A percentile compares a stretch with the other conserved stretches of the same genome.
Conservation (phyloP, 208 protist genomes). For the Angomonas desouzai region DNA sequence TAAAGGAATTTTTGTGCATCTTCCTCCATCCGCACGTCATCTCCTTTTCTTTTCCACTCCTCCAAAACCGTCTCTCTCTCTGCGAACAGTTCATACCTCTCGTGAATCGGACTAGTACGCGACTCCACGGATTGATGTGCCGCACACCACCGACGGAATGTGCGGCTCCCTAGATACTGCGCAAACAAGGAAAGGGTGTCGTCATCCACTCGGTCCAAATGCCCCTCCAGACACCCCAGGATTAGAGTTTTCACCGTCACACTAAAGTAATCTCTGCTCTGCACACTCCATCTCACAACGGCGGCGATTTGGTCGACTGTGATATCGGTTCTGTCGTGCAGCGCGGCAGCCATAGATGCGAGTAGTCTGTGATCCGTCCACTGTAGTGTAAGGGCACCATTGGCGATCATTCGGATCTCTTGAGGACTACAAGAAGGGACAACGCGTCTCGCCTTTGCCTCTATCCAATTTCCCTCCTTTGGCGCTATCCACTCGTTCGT, state of each 20-base stretch:
- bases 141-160: not conserved
- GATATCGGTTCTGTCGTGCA: not conserved
- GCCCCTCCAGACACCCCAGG: not conserved
- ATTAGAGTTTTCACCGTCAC: not conserved
- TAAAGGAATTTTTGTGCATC: not conserved
- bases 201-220: not conserved
- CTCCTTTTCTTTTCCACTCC: not conserved
- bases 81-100: not conserved
- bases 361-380: conserved; percentile 6
- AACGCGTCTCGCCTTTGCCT: conserved; percentile 23
- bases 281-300: not conserved
- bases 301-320: not conserved
- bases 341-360: not conserved
- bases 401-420: conserved; percentile 62
- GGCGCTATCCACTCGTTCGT: not conserved
- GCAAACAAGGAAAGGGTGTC: not conserved
- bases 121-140: too few species aligned
- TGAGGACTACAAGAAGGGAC: conserved; percentile 38
- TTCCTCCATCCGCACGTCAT: not conserved
- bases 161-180: not conserved
- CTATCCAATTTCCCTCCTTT: conserved; percentile 5
- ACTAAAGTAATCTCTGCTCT: not conserved
- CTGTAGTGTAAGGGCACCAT: conserved; percentile 38
- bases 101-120: too few species aligned
- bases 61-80: not conserved